Conservation (phyloP, 768 basidiomycete species). For the Lentinula lateritia region DNA sequence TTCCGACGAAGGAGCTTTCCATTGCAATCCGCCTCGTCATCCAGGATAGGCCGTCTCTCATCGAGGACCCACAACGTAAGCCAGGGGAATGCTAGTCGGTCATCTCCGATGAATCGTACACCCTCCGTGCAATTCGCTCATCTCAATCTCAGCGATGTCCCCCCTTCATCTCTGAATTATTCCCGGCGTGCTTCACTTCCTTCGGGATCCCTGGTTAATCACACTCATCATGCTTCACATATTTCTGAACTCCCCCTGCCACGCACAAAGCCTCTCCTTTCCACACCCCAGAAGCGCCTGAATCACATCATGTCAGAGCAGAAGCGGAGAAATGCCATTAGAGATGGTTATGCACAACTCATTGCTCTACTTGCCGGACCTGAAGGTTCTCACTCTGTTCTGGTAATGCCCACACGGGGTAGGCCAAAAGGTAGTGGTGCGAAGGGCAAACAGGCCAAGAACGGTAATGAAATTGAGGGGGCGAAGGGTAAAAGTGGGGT, state of each 20-base stretch:
- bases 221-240: neutral
- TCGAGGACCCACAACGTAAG: neutral
- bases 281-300: slow-evolving; percentile 80
- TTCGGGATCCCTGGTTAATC: slow-evolving; percentile 8
- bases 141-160: neutral
- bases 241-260: slow-evolving; percentile 12
- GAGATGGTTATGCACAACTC: slow-evolving; percentile 83
- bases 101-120: neutral
- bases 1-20: slow-evolving; percentile 20
- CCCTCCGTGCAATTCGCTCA: slow-evolving; percentile 3
- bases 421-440: slow-evolving; percentile 74
- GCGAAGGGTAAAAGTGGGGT: slow-evolving; percentile 87
- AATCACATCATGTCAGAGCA: slow-evolving; percentile 96
- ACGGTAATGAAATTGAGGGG: slow-evolving; percentile 16
- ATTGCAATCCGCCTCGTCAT: neutral
- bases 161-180: slow-evolving; percentile 16
- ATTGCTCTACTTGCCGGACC: slow-evolving; percentile 70
- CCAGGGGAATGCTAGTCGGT: neutral
- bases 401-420: slow-evolving; percentile 73
- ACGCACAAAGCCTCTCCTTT: slow-evolving; percentile 61
- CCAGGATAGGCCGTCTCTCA: neutral
- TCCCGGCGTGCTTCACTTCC: slow-evolving; percentile 9
- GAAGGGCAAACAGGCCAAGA: neutral
- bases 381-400: slow-evolving; percentile 59
- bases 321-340: slow-evolving; percentile 87